Evolutionary conservation across 148 eudicot genomes (phyloP), one percentile per base, ranked within the genome.

Genomic region (Heliamphora exappendiculata): DNA sequence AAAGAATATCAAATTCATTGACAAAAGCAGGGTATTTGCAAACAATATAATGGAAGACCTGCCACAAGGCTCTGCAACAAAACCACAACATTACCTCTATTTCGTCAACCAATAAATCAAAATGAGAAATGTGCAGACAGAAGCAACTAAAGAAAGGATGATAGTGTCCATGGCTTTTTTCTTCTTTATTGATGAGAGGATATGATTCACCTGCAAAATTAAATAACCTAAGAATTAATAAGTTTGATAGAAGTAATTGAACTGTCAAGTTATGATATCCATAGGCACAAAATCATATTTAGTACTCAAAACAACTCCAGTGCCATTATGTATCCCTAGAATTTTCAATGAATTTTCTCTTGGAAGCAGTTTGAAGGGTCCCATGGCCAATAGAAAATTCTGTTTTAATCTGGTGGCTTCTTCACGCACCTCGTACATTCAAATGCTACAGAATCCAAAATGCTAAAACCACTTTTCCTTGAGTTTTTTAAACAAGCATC

Each of bases 91-190:
- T 51, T 71, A 63, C 42, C 81, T 88, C 81, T 88, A 92, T 78
- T 92, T 92, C 77, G 86, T 93, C 82, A 91, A 80, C 98, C 98
- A 96, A 79, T 96, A 96, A 69, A 96, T 84, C 79, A 96, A 75
- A 55, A 96, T 96, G 76, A 96, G 90, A 87, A 96, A 96, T 54
- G 93, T 96, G 95, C 99, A 96, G 55, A 88, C 92, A 20, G 99
- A 89, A 65, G 97, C 97, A 54, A 96, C 97, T 41, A 96, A 89
- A 49, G 99, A 96, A 77, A 96, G 98, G 79, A 96, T 88, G 73
- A 93, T 90, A 20, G 99, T 88, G 82, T 96, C 99, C 99, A 93
- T 91, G 16, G 99, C 93, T 86, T 91, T 96, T 84, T 90, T 93
- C 95, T 91, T 90, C 91, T 91, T 96, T 89, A 93, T 96, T 29